Evolutionary conservation across 305 asterid species (phyloP), one percentile per base, ranked within the genome.

Genomic region (Rubia peregrina): DNA sequence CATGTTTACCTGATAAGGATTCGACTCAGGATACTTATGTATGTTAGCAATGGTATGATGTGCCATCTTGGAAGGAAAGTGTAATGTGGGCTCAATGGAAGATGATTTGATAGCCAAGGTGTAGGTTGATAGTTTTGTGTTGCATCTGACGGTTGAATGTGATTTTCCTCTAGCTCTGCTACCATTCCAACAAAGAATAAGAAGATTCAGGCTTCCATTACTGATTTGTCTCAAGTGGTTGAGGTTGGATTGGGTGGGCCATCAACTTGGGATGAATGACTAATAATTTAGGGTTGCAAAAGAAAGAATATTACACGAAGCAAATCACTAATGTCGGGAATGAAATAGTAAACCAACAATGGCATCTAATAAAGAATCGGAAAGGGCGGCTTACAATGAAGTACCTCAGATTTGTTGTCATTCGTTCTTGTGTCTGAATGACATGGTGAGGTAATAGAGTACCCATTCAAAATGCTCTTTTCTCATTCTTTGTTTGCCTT

Each of bases 401-500:
- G 70, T 78, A 92, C 97, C 97, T 89, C 96, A 0, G 98, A 91
- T 26, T 81, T 44, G 55, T 82, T 85, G 64, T 90, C 96, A 57
- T 88, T 91, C 9, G 80, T 69, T 30, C 83, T 90, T 44, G 77
- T 76, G 56, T 88, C 96, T 3, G 94, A 88, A 53, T 75, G 72
- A 74, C 85, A 78, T 40, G 98, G 96, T 38, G 96, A 95, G 30
- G 88, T 83, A 9, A 77, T 72, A 4, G 81, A 78, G 82, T 73
- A 86, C 68, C 92, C 94, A 79, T 90, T 95, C 17, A 95, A 83
- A 69, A 90, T 85, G 69, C 55, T 77, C 72, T 87, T 95, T 72
- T 95, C 98, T 82, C 98, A 82, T 77, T 86, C 95, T 68, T 80
- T 81, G 65, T 95, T 95, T 7, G 86, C 97, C 76, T 86, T 91